phyloP scores from a whole-genome alignment of 495 filamentous ascomycete species.

The Chaetomium tenue region DNA sequence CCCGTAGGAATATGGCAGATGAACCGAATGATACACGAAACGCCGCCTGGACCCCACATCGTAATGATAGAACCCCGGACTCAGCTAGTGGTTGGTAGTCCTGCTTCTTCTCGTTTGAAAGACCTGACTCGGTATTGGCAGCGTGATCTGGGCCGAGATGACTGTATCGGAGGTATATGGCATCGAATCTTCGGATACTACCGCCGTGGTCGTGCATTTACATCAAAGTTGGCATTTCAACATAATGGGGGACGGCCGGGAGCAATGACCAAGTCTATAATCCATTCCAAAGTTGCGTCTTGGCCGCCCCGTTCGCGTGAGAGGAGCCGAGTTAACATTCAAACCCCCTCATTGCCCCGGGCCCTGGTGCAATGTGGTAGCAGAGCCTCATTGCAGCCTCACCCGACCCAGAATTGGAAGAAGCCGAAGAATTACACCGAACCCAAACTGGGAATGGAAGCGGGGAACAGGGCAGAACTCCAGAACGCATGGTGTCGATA shows the following conservation, averaged over 20 bases:
- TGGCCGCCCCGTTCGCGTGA: too few species aligned
- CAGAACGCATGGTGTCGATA: background rate
- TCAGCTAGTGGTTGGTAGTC: background rate
- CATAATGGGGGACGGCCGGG: too few species aligned
- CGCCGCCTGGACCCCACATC: background rate
- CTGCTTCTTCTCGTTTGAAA: background rate
- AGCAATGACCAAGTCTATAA: too few species aligned
- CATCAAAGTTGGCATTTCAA: too few species aligned
- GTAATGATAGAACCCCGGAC: background rate
- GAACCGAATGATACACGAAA: constrained; percentile 8
- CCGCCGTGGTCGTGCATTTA: too few species aligned
- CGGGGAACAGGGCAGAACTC: background rate
- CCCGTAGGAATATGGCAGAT: constrained; percentile 8
- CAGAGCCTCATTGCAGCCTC: background rate
- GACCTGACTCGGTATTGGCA: background rate
- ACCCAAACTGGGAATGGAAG: background rate
- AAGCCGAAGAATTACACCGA: background rate
- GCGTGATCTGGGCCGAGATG: too few species aligned
- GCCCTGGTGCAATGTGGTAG: background rate
- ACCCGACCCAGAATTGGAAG: background rate
- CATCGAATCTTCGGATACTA: too few species aligned
- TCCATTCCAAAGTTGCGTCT: too few species aligned
- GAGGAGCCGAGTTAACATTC: too few species aligned
- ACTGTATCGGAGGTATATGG: too few species aligned
- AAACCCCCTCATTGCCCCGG: too few species aligned